Conservation (phyloP, 2,329 filamentous ascomycete species). For the Cordyceps cateniannulata region DNA sequence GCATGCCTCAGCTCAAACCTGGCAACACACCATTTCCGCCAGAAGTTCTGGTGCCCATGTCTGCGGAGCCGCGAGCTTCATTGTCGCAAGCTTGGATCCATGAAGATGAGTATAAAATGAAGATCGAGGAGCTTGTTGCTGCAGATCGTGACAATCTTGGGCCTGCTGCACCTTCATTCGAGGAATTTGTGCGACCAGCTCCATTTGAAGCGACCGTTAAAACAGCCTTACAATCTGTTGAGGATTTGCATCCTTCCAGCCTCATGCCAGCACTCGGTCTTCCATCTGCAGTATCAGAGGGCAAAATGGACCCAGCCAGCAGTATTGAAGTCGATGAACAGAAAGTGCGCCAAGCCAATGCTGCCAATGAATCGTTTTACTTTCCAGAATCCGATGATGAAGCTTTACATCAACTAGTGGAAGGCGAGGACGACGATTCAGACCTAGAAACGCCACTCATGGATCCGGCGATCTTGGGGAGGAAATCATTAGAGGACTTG, state of each 20-base stretch:
- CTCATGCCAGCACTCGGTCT: slow-evolving; percentile 43
- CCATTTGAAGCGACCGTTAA: slow-evolving; percentile 56
- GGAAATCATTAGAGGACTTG: neutral
- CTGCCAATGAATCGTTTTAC: slow-evolving; percentile 42
- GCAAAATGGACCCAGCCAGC: slow-evolving; percentile 26
- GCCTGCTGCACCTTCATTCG: slow-evolving; percentile 46
- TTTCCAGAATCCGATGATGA: slow-evolving; percentile 50
- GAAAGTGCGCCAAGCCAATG: slow-evolving; percentile 41
- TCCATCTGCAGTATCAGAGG: slow-evolving; percentile 21
- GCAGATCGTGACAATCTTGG: slow-evolving; percentile 51
- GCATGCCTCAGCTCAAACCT: slow-evolving; percentile 57
- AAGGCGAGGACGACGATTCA: neutral
- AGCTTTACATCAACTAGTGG: slow-evolving; percentile 25
- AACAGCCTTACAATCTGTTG: slow-evolving; percentile 75
- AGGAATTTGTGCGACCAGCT: slow-evolving; percentile 53
- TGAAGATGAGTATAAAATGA: slow-evolving; percentile 71
- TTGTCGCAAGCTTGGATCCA: slow-evolving; percentile 84
- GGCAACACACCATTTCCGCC: slow-evolving; percentile 71
- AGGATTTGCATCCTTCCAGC: slow-evolving; percentile 74
- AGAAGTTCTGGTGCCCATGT: slow-evolving; percentile 83
- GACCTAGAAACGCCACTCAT: neutral
- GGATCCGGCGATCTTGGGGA: neutral
- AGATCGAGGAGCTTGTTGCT: slow-evolving; percentile 55
- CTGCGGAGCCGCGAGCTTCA: slow-evolving; percentile 67
- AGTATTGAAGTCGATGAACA: slow-evolving; percentile 61